A percentile compares a stretch with the other conserved stretches of the same genome.
These are phyloP conservation scores for Talaromyces adpressus DNA, from an alignment of 495 filamentous ascomycete genomes.

Conservation along the genomic window DNA sequence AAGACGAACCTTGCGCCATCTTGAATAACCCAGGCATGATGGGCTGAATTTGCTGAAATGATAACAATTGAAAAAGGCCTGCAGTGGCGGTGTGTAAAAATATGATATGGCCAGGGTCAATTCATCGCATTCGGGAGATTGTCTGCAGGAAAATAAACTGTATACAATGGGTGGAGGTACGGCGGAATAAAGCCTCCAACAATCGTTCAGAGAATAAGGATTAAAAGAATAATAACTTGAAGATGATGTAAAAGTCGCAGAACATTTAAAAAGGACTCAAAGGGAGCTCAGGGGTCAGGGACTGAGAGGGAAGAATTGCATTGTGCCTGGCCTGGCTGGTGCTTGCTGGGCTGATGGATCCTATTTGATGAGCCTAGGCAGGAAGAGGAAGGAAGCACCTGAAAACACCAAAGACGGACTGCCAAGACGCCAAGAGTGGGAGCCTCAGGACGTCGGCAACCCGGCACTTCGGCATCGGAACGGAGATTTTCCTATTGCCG, in stretches of 20 bases:
- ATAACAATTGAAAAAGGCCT: not conserved
- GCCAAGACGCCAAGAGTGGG: not conserved
- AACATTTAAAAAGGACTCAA: not conserved
- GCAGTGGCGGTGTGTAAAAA: slow-evolving; percentile 2
- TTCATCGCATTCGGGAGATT: slow-evolving; percentile 3
- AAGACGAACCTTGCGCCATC: slow-evolving; percentile 36
- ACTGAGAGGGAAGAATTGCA: not conserved
- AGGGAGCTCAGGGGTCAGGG: not conserved
- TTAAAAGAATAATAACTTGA: not conserved
- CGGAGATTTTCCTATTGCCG: not conserved
- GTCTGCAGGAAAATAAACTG: not conserved
- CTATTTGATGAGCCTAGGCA: not conserved
- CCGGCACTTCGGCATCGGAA: not conserved
- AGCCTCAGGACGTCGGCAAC: not conserved
- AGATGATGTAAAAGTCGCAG: not conserved
- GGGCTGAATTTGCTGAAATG: slow-evolving; percentile 19
- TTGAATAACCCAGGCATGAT: slow-evolving; percentile 32
- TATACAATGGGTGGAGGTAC: not conserved
- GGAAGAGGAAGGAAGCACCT: not conserved
- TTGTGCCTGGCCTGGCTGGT: not conserved
- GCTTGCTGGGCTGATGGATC: not conserved
- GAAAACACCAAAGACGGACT: not conserved
- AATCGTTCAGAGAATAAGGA: not conserved
- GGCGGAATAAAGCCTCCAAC: not conserved
- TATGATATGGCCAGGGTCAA: not conserved